These are phyloP conservation scores for Tagetes erecta DNA, from an alignment of 129 eudicot genomes.

Conservation along the genomic window DNA sequence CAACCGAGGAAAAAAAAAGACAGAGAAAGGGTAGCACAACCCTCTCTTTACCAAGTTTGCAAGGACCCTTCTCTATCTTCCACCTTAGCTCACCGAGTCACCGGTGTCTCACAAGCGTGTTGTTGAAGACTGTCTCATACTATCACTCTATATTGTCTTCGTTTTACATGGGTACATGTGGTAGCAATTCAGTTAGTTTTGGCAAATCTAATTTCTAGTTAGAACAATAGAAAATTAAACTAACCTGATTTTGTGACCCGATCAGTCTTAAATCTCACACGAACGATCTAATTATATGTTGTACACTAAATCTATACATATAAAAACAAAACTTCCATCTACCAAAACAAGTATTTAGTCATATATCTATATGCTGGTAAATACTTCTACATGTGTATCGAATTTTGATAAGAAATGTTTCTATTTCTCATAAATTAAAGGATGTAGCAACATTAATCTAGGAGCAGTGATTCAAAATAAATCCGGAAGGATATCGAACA, in stretches of 20 bases:
- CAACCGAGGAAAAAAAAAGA: too few relatives aligned
- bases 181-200: background rate
- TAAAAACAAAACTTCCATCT: too few relatives aligned
- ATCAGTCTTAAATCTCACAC: background rate
- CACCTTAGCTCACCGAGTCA: too few relatives aligned
- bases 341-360: background rate
- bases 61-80: too few relatives aligned
- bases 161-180: background rate
- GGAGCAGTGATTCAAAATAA: slow-evolving; percentile 17
- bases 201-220: background rate
- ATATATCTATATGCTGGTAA: background rate
- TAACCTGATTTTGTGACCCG: background rate
- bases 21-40: too few relatives aligned
- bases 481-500: background rate
- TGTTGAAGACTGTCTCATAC: too few relatives aligned
- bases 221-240: background rate
- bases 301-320: background rate
- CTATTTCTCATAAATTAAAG: slow-evolving; percentile 15
- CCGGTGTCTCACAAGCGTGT: too few relatives aligned
- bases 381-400: background rate
- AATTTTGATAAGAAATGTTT: slow-evolving; percentile 10
- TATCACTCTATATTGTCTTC: too few relatives aligned
- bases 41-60: too few relatives aligned
- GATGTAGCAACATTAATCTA: slow-evolving; percentile 14
- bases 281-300: background rate